Conservation (phyloP, 768 basidiomycete genomes). For the Rhodotorula diobovata region DNA sequence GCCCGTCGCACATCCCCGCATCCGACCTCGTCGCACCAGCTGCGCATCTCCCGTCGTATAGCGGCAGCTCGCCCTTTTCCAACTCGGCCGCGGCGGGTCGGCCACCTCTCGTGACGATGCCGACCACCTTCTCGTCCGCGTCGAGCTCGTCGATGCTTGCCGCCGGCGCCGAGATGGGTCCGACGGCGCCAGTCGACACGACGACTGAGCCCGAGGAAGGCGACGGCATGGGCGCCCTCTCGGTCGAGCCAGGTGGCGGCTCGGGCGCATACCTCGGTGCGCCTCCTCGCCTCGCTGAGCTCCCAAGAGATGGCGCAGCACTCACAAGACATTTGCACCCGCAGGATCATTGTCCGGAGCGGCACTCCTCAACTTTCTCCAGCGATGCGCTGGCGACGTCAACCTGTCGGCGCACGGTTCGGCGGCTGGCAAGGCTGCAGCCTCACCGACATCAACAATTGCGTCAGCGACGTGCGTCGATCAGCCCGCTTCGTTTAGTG, state of each 20-base stretch:
- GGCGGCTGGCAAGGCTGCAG: background rate
- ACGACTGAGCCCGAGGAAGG: background rate
- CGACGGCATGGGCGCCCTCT: background rate
- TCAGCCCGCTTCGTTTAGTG: too few species aligned
- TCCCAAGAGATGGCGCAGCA: too few species aligned
- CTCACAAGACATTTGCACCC: too few species aligned
- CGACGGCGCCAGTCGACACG: background rate
- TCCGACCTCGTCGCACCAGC: background rate
- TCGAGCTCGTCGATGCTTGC: background rate
- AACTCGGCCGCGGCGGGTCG: background rate
- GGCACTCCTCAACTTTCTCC: background rate
- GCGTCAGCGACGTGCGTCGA: background rate
- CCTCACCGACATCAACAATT: background rate
- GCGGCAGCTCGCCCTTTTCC: background rate
- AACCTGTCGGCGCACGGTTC: background rate
- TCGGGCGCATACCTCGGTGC: background rate
- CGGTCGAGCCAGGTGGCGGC: background rate
- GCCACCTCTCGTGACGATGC: background rate
- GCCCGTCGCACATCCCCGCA: background rate
- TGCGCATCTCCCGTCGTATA: background rate
- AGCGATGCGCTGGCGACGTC: slow-evolving; percentile 5
- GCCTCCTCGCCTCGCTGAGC: background rate
- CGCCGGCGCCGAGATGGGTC: background rate
- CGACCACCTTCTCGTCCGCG: background rate
- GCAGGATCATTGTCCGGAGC: slow-evolving; percentile 5